Conservation (phyloP, 2,329 filamentous ascomycete species). For the Neocucurbitaria cava region DNA sequence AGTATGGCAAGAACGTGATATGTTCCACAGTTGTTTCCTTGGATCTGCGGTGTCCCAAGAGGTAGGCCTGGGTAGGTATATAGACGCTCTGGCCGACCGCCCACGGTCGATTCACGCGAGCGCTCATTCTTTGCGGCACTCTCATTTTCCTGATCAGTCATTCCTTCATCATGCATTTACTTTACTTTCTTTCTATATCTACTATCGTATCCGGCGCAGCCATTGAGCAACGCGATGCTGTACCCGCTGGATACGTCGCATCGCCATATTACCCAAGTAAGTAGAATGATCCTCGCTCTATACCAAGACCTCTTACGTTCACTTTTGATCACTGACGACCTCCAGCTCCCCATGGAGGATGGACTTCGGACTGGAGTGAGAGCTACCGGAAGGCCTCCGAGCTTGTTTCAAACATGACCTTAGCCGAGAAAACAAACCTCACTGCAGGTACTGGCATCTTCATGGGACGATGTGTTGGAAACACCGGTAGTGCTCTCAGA, state of each 20-base stretch:
- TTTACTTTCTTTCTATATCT: conserved; percentile 29
- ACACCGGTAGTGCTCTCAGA: conserved; percentile 73
- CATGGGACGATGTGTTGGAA: conserved; percentile 77
- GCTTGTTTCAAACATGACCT: conserved; percentile 76
- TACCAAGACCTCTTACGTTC: not conserved
- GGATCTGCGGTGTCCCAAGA: conserved; percentile 14
- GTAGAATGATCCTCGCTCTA: not conserved
- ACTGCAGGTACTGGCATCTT: conserved; percentile 74
- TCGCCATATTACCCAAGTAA: conserved; percentile 70
- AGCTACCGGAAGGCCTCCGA: conserved; percentile 73
- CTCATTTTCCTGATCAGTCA: conserved; percentile 7
- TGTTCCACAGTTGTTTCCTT: conserved; percentile 2
- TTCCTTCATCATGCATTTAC: conserved; percentile 27
- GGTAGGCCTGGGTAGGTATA: conserved; percentile 11
- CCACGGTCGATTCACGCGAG: not conserved
- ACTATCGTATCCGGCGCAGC: conserved; percentile 30
- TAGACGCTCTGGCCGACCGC: conserved; percentile 1
- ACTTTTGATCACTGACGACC: not conserved
- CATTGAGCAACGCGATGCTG: conserved; percentile 39
- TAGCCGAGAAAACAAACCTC: conserved; percentile 82
- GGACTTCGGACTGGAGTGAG: conserved; percentile 70
- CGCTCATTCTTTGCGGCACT: conserved; percentile 4
- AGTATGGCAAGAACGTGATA: conserved; percentile 4
- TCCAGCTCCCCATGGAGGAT: conserved; percentile 71
- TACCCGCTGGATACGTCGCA: conserved; percentile 45